phyloP scores from a whole-genome alignment of 371 early-diverging fungal genomes.

The Mucor saturninus region DNA sequence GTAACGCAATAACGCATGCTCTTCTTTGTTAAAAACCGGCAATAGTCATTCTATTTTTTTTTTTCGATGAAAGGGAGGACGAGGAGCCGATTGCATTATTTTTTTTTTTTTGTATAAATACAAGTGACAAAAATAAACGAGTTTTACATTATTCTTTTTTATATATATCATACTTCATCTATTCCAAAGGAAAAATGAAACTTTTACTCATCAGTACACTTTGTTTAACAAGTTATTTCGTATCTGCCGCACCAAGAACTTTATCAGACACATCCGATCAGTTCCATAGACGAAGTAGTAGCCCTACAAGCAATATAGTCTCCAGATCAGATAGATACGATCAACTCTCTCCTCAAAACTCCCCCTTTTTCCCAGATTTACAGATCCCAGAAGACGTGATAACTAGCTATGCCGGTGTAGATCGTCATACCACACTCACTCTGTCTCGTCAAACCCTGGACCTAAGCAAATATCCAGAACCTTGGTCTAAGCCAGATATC shows the following conservation, averaged over 20 bases:
- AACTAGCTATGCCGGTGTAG: not conserved
- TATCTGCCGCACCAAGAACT: conserved; percentile 9
- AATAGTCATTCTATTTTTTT: too few species aligned
- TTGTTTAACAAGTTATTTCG: conserved; percentile 1
- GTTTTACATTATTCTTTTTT: not conserved
- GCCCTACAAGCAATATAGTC: not conserved
- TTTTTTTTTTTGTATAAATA: too few species aligned
- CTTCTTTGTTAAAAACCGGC: too few species aligned
- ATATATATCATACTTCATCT: not conserved
- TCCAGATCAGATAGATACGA: not conserved
- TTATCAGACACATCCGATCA: not conserved
- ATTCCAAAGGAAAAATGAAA: not conserved
- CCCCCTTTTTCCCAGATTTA: not conserved
- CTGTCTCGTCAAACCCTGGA: conserved; percentile 9
- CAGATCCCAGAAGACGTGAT: not conserved
- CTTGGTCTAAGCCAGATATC: conserved; percentile 40
- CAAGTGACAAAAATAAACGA: too few species aligned
- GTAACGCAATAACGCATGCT: too few species aligned
- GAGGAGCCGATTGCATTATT: too few species aligned
- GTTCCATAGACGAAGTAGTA: not conserved
- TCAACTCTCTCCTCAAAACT: not conserved
- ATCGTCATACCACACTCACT: conserved; percentile 5
- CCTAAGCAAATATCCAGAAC: conserved; percentile 34
- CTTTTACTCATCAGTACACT: not conserved
- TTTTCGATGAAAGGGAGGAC: too few species aligned